Base-by-base conservation (phyloP, 176 grass and related monocot species). In the Oryza rufipogon region DNA sequence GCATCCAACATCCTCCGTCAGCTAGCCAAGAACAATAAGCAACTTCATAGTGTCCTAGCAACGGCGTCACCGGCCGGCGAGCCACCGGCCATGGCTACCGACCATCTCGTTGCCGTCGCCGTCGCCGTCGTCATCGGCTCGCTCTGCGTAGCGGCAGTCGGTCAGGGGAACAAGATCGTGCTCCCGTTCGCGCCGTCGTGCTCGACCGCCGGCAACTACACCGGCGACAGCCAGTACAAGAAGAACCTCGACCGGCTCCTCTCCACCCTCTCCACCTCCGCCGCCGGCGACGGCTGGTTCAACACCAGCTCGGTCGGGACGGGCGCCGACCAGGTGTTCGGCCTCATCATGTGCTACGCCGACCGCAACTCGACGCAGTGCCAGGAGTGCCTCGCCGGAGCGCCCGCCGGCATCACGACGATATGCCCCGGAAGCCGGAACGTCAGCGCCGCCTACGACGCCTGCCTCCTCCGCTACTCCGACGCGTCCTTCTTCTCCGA, bases 391-490 rank as follows among this genome's bases (percentile, higher is more conserved):
- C 81, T 87, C 4, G 4, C 26, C 15, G 0, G 16, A n/a, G n/a
- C n/a, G n/a, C n/a, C n/a, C n/a, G n/a, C n/a, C n/a, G n/a, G n/a
- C n/a, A n/a, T n/a, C n/a, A n/a, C n/a, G n/a, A n/a, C n/a, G n/a
- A n/a, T n/a, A n/a, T n/a, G n/a, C n/a, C n/a, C n/a, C n/a, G n/a
- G 44, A 14, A 80, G 68, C 90, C 60, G 76, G 76, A 28, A 30
- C 0, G 22, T 70, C n/a, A 5, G 20, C 33, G 75, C 52, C 3
- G 2, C 0, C 1, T 75, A 87, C 70, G 77, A 84, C 66, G 26
- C 74, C 0, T 95, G 93, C 80, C 17, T 87, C 15, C 76, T 92
- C 73, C 86, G 77, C 7, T 95, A 92, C 90, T 82, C 90, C 11
- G 1, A 58, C 64, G 11, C 0, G 25, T 5, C 20, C 0, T 78